Conservation (phyloP, 2,329 filamentous ascomycete genomes). For the Talaromyces sp. region DNA sequence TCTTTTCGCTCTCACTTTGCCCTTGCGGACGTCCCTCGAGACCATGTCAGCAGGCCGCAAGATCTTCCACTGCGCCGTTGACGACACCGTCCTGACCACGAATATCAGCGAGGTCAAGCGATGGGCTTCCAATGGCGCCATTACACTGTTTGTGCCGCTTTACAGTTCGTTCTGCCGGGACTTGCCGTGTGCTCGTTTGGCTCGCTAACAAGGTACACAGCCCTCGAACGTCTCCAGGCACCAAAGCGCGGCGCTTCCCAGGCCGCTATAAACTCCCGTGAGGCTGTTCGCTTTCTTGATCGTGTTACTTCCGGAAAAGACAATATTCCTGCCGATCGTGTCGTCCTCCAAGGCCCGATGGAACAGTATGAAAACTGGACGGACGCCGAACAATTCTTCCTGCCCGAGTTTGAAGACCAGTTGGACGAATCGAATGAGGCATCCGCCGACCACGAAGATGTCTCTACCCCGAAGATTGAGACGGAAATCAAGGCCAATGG, state of each 20-base stretch:
- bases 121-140: constrained; percentile 46
- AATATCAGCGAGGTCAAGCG: constrained; percentile 50
- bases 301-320: constrained; percentile 45
- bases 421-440: constrained; percentile 21
- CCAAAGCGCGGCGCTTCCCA: constrained; percentile 42
- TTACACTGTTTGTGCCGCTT: constrained; percentile 47
- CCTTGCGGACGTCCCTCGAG: not conserved
- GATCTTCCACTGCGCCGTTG: constrained; percentile 49
- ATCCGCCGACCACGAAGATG: constrained; percentile 3
- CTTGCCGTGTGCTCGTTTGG: not conserved
- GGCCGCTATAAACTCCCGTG: constrained; percentile 46
- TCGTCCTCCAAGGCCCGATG: constrained; percentile 45
- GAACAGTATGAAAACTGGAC: constrained; percentile 45
- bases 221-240: constrained; percentile 42
- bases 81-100: constrained; percentile 48
- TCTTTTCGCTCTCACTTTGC: not conserved
- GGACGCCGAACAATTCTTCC: constrained; percentile 42
- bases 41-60: constrained; percentile 39
- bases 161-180: constrained; percentile 39
- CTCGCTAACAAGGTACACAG: constrained; percentile 19
- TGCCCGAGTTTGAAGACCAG: constrained; percentile 41
- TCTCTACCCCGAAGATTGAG: constrained; percentile 14
- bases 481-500: constrained; percentile 15
- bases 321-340: constrained; percentile 36
- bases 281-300: constrained; percentile 49